These are phyloP conservation scores for Phyllachora maydis DNA, from an alignment of 2,329 filamentous ascomycete species.

Conservation along the genomic window DNA sequence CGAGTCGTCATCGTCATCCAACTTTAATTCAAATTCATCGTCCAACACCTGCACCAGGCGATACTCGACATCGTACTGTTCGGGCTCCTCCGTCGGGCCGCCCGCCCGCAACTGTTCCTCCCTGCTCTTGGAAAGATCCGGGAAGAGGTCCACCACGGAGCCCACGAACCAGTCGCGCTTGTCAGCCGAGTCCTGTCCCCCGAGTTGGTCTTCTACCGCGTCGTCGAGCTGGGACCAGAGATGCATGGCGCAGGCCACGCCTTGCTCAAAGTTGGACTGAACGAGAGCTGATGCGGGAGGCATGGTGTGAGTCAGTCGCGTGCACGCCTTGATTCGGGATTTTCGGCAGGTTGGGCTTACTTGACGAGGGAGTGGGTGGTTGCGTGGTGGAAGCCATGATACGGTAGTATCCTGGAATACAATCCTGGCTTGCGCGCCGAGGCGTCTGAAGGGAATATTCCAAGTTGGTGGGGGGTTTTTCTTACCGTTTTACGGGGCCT, in stretches of 20 bases:
- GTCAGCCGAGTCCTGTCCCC: conserved; percentile 60
- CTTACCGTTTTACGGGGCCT: too few species aligned
- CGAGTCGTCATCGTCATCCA: conserved; percentile 86
- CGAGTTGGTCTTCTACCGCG: conserved; percentile 74
- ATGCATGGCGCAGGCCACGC: conserved; percentile 66
- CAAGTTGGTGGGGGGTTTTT: too few species aligned
- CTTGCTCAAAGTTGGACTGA: conserved; percentile 60
- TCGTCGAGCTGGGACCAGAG: conserved; percentile 77
- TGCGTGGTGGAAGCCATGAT: conserved; percentile 1
- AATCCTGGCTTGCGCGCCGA: too few species aligned
- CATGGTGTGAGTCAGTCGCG: too few species aligned
- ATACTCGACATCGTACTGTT: conserved; percentile 63
- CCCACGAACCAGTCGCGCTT: conserved; percentile 96
- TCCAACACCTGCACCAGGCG: conserved; percentile 78
- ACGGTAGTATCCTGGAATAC: too few species aligned
- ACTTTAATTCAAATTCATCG: conserved; percentile 84
- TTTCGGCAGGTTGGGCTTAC: too few species aligned
- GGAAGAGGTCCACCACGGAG: conserved; percentile 63
- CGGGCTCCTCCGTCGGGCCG: conserved; percentile 30
- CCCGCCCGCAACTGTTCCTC: too few species aligned
- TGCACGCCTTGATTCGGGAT: too few species aligned
- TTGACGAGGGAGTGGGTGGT: neutral
- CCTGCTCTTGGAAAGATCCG: conserved; percentile 30
- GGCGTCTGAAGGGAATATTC: too few species aligned
- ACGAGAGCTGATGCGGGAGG: conserved; percentile 22